Evolutionary conservation across 1,284 basidiomycete species (phyloP).

Genomic region (Malassezia yamatoensis): DNA sequence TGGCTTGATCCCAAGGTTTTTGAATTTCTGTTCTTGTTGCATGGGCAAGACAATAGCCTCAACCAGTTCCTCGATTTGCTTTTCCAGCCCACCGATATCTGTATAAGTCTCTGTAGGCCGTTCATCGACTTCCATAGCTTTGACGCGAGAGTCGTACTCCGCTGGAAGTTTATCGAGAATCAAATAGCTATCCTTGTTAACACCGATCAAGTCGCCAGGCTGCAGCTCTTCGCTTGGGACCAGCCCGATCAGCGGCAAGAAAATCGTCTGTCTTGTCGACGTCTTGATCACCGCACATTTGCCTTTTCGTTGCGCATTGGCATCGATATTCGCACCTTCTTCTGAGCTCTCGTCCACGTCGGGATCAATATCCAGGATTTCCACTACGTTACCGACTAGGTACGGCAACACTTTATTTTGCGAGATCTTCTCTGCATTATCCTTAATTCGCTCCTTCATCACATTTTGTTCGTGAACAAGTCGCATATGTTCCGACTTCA

Average conservation of each 20-base stretch:
- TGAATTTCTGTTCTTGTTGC: slow-evolving; percentile 72
- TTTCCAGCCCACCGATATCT: slow-evolving; percentile 68
- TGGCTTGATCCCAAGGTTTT: slow-evolving; percentile 67
- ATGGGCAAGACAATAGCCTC: slow-evolving; percentile 71
- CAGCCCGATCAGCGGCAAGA: slow-evolving; percentile 92
- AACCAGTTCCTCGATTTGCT: slow-evolving; percentile 70
- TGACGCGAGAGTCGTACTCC: slow-evolving; percentile 68
- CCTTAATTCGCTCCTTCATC: slow-evolving; percentile 96
- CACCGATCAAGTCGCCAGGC: slow-evolving; percentile 89
- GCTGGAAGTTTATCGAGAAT: slow-evolving; percentile 75
- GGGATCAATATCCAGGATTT: slow-evolving; percentile 87
- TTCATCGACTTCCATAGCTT: slow-evolving; percentile 88
- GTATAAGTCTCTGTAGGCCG: slow-evolving; percentile 67
- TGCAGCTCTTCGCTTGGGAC: slow-evolving; percentile 79
- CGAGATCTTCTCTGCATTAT: slow-evolving; percentile 97
- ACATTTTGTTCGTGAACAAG: slow-evolving; percentile 85
- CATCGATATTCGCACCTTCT: slow-evolving; percentile 75
- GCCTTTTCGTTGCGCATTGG: slow-evolving; percentile 85
- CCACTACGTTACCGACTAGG: slow-evolving; percentile 79
- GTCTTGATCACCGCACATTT: slow-evolving; percentile 99
- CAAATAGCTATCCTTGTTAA: slow-evolving; percentile 99
- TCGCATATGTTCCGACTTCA: slow-evolving; percentile 65
- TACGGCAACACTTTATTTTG: slow-evolving; percentile 99
- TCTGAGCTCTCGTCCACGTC: slow-evolving; percentile 71
- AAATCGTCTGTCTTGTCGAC: slow-evolving; percentile 86